Evolutionary conservation across 129 eudicot genomes (phyloP).

Genomic region (Flaveria bidentis): DNA sequence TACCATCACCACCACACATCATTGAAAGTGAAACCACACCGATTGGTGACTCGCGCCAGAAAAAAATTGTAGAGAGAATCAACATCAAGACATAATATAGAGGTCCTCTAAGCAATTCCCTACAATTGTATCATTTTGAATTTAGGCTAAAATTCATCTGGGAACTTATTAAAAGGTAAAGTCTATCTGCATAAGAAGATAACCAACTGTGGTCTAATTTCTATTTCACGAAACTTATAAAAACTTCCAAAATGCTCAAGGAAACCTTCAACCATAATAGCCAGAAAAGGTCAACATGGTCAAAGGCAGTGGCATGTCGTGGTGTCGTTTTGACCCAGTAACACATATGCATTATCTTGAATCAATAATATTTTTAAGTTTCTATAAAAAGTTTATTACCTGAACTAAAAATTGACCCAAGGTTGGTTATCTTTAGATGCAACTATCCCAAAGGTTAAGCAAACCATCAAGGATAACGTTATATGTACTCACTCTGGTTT

Average conservation of each 20-base stretch:
- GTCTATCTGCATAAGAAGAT: not conserved
- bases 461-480: not conserved
- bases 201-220: not conserved
- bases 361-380: not conserved
- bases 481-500: constrained; percentile 69
- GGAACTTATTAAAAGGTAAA: not conserved
- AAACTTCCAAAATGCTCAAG: not conserved
- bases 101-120: constrained; percentile 96
- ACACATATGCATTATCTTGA: not conserved
- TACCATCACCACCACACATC: constrained; percentile 99
- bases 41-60: constrained; percentile 98
- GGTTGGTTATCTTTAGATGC: constrained; percentile 1
- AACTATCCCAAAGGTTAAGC: not conserved
- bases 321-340: not conserved
- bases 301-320: not conserved
- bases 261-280: not conserved
- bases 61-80: constrained; percentile 57
- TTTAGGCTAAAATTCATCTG: not conserved
- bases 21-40: constrained; percentile 79
- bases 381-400: not conserved
- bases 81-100: constrained; percentile 78
- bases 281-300: not conserved
- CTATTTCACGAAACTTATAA: not conserved
- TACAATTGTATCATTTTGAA: constrained; percentile 24
- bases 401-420: not conserved